Evolutionary conservation across 177 flowering plant species (phyloP).

Genomic region (Tripterygium wilfordii): DNA sequence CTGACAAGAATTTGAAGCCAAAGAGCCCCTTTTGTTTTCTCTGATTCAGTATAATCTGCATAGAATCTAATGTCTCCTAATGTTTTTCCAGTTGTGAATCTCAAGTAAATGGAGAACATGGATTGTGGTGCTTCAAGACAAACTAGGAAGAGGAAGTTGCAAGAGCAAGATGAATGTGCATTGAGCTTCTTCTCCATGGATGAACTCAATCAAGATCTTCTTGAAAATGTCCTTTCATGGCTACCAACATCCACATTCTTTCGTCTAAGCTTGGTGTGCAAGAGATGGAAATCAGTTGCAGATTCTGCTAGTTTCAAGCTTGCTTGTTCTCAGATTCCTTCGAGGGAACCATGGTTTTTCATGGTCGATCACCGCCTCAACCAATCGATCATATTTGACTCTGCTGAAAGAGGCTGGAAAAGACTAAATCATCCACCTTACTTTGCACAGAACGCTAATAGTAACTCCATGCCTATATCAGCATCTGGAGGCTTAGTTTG

Average conservation of each 20-base stretch:
- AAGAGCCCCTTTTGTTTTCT: no score
- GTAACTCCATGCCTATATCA: slow-evolving; percentile 51
- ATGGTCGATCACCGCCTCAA: slow-evolving; percentile 49
- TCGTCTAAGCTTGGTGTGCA: slow-evolving; percentile 67
- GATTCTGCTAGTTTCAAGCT: slow-evolving; percentile 43
- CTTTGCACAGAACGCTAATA: slow-evolving; percentile 9
- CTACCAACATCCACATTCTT: slow-evolving; percentile 65
- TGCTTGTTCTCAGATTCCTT: slow-evolving; percentile 54
- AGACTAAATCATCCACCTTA: slow-evolving; percentile 33
- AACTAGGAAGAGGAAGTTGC: slow-evolving; percentile 17
- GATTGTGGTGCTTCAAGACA: neutral
- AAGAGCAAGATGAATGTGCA: neutral
- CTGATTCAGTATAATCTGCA: neutral
- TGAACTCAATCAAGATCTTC: slow-evolving; percentile 59
- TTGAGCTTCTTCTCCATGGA: slow-evolving; percentile 32
- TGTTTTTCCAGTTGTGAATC: no score
- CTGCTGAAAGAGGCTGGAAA: slow-evolving; percentile 52
- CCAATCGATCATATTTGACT: slow-evolving; percentile 47
- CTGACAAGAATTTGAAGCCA: no score
- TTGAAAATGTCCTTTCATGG: slow-evolving; percentile 72
- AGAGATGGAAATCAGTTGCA: slow-evolving; percentile 69
- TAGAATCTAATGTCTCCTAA: neutral
- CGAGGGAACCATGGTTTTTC: slow-evolving; percentile 68
- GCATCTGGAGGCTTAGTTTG: slow-evolving; percentile 68
- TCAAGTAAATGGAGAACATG: slow-evolving; percentile 10